phyloP scores from a whole-genome alignment of 2,329 filamentous ascomycete genomes.

The Fusarium hostae region DNA sequence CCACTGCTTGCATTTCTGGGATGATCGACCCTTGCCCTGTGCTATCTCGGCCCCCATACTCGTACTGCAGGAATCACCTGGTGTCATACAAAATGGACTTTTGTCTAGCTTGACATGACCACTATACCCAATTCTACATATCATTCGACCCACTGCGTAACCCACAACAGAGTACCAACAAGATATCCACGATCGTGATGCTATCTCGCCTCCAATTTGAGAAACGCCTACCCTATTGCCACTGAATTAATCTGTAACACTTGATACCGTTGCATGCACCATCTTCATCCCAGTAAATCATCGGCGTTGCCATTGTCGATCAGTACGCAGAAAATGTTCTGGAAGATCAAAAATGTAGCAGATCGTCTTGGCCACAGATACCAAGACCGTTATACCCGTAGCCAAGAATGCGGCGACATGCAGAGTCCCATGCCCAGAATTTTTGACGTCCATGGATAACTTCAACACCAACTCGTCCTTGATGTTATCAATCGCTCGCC shows the following conservation, averaged over 20 bases:
- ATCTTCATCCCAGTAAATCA: not conserved
- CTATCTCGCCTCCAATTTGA: not conserved
- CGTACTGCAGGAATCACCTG: constrained; percentile 5
- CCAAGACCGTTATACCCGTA: not conserved
- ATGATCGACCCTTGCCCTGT: not conserved
- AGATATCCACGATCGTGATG: not conserved
- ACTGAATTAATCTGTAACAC: not conserved
- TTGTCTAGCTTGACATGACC: constrained; percentile 7
- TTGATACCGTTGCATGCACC: not conserved
- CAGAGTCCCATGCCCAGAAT: not conserved
- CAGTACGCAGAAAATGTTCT: not conserved
- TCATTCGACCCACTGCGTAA: not conserved
- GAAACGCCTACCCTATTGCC: not conserved
- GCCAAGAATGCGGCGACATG: constrained; percentile 6
- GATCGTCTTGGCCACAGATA: constrained; percentile 1
- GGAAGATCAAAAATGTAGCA: not conserved
- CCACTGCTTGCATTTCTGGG: not conserved
- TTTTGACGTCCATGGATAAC: not conserved
- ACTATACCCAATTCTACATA: constrained; percentile 13
- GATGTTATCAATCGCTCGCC: constrained; percentile 12
- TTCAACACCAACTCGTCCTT: not conserved
- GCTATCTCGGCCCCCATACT: not conserved
- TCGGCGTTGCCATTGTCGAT: constrained; percentile 8
- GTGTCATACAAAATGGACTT: constrained; percentile 20
- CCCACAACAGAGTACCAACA: not conserved